Evolutionary conservation across 2,329 filamentous ascomycete genomes (phyloP).

Genomic region (Calonectria pauciramosa): DNA sequence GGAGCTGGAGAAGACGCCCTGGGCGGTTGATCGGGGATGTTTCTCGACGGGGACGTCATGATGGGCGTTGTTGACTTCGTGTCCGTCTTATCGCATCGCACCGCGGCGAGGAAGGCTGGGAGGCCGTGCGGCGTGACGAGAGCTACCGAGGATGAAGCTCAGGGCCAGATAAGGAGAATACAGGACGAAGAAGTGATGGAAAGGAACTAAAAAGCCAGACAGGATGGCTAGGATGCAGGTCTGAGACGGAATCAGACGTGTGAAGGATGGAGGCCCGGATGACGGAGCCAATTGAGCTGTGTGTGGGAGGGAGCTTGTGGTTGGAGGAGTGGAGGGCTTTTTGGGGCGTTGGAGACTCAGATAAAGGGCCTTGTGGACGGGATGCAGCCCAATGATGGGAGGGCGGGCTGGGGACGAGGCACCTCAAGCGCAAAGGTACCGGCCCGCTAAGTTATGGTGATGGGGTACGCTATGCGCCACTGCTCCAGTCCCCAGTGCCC

Average conservation of each 20-base stretch:
- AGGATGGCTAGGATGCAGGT: background rate
- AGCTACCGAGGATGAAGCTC: constrained; percentile 25
- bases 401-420: background rate
- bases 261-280: constrained; percentile 18
- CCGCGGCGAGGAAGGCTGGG: constrained; percentile 20
- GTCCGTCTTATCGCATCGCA: constrained; percentile 46
- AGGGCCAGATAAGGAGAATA: background rate
- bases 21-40: constrained; percentile 53
- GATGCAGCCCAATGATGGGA: background rate
- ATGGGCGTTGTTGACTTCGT: constrained; percentile 32
- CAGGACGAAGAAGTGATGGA: constrained; percentile 4
- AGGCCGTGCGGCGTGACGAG: constrained; percentile 19
- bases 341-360: constrained; percentile 20
- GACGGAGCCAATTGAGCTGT: constrained; percentile 28
- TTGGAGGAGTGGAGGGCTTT: constrained; percentile 25
- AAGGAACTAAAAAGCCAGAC: background rate
- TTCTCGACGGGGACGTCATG: constrained; percentile 57
- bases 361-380: constrained; percentile 15
- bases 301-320: constrained; percentile 27
- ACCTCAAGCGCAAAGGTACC: constrained; percentile 15
- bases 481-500: constrained; percentile 6
- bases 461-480: constrained; percentile 7
- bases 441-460: background rate
- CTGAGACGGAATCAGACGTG: constrained; percentile 16
- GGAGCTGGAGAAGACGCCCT: constrained; percentile 64